Conservation (phyloP, 202 grass and related monocot species). For the Zizania palustris region DNA sequence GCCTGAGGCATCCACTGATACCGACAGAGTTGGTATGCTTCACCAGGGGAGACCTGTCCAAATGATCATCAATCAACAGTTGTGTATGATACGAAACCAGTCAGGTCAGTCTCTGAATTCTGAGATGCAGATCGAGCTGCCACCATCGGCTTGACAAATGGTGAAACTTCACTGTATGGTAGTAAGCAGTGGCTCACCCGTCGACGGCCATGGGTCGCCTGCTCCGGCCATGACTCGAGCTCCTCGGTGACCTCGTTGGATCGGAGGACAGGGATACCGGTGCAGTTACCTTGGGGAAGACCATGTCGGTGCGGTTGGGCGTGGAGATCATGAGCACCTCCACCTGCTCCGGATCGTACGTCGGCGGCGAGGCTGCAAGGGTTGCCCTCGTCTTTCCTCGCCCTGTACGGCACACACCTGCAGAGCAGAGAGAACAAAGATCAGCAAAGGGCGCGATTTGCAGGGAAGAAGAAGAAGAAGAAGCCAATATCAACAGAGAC, state of each 20-base stretch:
- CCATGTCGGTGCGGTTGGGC: conserved; percentile 66
- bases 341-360: conserved; percentile 37
- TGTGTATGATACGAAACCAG: neutral
- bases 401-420: conserved; percentile 78
- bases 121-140: neutral
- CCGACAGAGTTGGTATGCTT: conserved; percentile 70
- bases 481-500: too few relatives aligned
- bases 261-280: neutral
- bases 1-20: conserved; percentile 87
- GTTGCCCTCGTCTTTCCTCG: conserved; percentile 44
- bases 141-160: conserved; percentile 4
- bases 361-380: conserved; percentile 32
- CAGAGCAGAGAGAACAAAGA: neutral
- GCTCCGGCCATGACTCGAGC: conserved; percentile 71
- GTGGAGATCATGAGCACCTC: conserved; percentile 91
- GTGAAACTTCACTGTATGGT: conserved; percentile 3
- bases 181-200: conserved; percentile 51
- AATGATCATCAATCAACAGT: neutral
- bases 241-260: conserved; percentile 61
- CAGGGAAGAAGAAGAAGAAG: too few relatives aligned
- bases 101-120: conserved; percentile 24
- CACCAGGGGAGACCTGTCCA: conserved; percentile 52
- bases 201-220: conserved; percentile 56
- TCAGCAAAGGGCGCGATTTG: neutral
- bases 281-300: conserved; percentile 74